Base-by-base conservation (phyloP, 768 basidiomycete species). In the Lentinus tigrinus region DNA sequence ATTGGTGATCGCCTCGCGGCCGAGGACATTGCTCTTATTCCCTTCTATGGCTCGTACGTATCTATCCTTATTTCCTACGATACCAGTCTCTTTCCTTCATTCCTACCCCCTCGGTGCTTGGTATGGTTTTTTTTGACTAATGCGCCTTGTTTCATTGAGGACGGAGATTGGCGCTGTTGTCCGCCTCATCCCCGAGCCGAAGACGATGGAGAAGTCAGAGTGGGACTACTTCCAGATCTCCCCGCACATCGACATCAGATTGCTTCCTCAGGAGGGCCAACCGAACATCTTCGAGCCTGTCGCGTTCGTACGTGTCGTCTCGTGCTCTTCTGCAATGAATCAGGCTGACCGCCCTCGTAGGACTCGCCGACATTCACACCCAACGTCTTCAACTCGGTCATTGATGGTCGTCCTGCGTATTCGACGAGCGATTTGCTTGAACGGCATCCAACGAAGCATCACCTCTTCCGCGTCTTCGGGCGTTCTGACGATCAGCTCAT, bases 401-500 rank as follows among this genome's bases (percentile, higher is more conserved):
- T 72, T 4, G 70, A 74, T 17, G 73, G 70, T 14, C 55, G 63
- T 3, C 60, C 63, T 3, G 73, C 69, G 11, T 79, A 75, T 58
- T 71, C 75, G 31, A 78, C 78, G 0, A 72, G 66, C 44, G 79
- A 80, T 56, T 69, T 81, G 0, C 56, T 81, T 9, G 43, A 72
- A 24, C 73, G 64, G 3, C 79, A 82, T 60, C 78, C 80, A 5
- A 73, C 72, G 0, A 74, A 75, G 39, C 66, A 63, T 3, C 66
- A 67, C 2, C 63, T 73, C 34, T 80, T 73, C 71, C 73, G 69
- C 50, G 64, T 81, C 4, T 72, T 67, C 46, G 80, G 81, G 4
- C 71, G 81, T 31, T 66, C 64, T 5, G 80, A 81, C 54, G 80
- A 81, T 56, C 78, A 80, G 63, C 74, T 81, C 38, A 76, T 76